Evolutionary conservation across 225 moss, liverwort and hornwort genomes (phyloP), one percentile per base, ranked within the genome.

Genomic region (Antitrichia curtipendula): DNA sequence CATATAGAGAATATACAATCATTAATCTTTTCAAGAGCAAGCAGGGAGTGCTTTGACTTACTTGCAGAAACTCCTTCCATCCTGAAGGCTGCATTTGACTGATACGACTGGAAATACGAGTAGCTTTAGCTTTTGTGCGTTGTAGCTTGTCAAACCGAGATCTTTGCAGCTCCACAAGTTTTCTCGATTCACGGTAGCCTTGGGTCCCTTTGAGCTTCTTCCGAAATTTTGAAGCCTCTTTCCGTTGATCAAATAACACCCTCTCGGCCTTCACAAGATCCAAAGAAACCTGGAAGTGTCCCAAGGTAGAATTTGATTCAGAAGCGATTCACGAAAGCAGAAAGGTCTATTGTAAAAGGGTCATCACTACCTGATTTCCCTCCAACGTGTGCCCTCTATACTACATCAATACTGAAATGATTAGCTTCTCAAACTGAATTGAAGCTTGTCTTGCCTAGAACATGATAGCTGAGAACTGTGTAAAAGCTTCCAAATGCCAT

Each of bases 21-120:
- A 77, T 63, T 41, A 54, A 64, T 52, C 75, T 78, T 78, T 78
- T 78, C 78, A 72, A 59, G 78, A 85, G 78, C 74, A 64, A 87
- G 71, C 43, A 80, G 59, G 21, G 81, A 69, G 24, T 60, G 47
- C 80, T 81, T 57, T 43, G 78, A 32, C 84, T 85, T 91, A 95
- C 95, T 91, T 96, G 97, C 62, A 98, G 90, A 90, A 98, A 98
- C 86, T 98, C 98, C 83, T 97, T 98, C 98, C 98, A 98, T 65
- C 98, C 98, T 47, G 97, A 95, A 88, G 98, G 97, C 87, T 97
- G 95, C 97, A 98, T 96, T 86, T 94, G 93, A 66, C 90, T 91
- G 40, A 97, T 97, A 54, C 98, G 96, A 89, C 59, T 91, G n/a
- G 91, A 90, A 81, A 98, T 93, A 83, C 94, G 93, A 80, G 76